Conservation (phyloP, 345 rosid species). For the Carallia pectinifolia region DNA sequence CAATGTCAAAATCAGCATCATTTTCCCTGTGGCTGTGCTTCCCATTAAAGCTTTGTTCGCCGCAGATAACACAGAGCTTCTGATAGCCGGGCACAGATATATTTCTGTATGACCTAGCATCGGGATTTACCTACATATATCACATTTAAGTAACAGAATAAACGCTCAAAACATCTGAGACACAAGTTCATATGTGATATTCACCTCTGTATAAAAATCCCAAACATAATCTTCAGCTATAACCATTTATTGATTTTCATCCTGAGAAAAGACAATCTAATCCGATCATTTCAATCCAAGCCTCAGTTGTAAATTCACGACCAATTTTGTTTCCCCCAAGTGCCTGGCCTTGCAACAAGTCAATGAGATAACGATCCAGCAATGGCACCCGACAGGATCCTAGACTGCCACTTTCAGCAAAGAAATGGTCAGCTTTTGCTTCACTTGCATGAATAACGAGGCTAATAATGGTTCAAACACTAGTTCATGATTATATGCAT, state of each 20-base stretch:
- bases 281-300: conserved; percentile 33
- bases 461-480: not conserved
- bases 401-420: conserved; percentile 11
- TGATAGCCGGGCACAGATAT: conserved; percentile 41
- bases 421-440: conserved; percentile 18
- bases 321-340: conserved; percentile 45
- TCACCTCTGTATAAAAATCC: conserved; percentile 40
- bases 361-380: conserved; percentile 39
- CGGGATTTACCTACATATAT: conserved; percentile 37
- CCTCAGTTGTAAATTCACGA: conserved; percentile 27
- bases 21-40: conserved; percentile 18
- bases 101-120: conserved; percentile 33
- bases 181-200: conserved; percentile 7
- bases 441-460: conserved; percentile 27
- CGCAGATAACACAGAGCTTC: conserved; percentile 45
- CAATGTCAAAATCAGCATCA: conserved; percentile 16
- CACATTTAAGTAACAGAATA: conserved; percentile 11
- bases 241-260: conserved; percentile 40
- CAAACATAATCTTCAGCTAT: conserved; percentile 41
- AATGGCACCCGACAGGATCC: conserved; percentile 26
- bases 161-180: not conserved
- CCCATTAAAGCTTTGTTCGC: conserved; percentile 35
- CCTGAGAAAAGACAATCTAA: conserved; percentile 34
- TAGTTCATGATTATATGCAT: not conserved
- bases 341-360: conserved; percentile 41